Evolutionary conservation across 169 alveolate genomes (phyloP).

Genomic region (Toxoplasma gondii): DNA sequence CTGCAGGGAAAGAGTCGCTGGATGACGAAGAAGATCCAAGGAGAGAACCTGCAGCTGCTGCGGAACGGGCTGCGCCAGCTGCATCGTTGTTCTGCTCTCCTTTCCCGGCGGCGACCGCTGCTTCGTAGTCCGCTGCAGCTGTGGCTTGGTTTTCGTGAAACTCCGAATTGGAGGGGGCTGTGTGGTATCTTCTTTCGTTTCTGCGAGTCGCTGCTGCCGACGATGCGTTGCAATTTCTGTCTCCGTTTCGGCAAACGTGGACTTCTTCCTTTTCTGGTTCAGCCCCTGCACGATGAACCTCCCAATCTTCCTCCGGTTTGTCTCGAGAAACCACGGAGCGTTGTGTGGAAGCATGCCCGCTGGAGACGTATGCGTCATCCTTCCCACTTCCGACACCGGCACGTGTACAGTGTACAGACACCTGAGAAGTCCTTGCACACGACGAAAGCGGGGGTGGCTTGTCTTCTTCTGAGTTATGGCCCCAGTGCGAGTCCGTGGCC

Average conservation of each 20-base stretch:
- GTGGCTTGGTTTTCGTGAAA: not conserved
- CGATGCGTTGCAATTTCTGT: not conserved
- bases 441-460: not conserved
- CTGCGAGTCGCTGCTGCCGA: not conserved
- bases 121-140: not conserved
- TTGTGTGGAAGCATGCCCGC: not conserved
- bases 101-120: not conserved
- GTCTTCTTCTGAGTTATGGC: not conserved
- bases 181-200: slow-evolving; percentile 8
- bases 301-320: not conserved
- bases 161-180: not conserved
- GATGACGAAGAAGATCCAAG: not conserved
- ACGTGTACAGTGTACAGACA: not conserved
- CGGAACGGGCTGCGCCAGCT: not conserved
- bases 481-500: not conserved
- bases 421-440: not conserved
- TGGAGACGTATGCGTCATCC: not conserved
- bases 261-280: not conserved
- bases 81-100: not conserved
- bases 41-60: slow-evolving; percentile 23
- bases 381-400: not conserved
- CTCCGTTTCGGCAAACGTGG: not conserved
- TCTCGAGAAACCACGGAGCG: not conserved
- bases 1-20: not conserved
- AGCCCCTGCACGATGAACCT: not conserved